A percentile compares a stretch with the other conserved stretches of the same genome.
These are phyloP conservation scores for Cladorrhinum sp. DNA, from an alignment of 2,329 filamentous ascomycete genomes.

Conservation along the genomic window DNA sequence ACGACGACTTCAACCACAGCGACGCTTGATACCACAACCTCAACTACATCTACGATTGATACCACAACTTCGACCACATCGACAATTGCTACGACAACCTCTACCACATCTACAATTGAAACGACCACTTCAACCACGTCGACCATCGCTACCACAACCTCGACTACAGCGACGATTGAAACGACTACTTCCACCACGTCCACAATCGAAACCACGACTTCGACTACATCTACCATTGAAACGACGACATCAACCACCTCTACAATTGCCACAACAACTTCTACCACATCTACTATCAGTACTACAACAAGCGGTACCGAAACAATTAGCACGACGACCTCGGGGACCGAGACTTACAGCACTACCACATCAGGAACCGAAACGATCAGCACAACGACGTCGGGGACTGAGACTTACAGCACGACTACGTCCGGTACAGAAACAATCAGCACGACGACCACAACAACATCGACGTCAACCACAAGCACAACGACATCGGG, in stretches of 20 bases:
- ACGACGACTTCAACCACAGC: neutral
- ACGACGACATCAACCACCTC: neutral
- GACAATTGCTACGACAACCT: neutral
- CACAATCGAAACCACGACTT: neutral
- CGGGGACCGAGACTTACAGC: neutral
- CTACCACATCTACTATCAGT: neutral
- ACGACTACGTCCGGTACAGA: neutral
- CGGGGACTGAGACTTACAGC: neutral
- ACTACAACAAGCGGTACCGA: neutral
- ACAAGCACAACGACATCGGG: neutral
- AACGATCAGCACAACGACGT: neutral
- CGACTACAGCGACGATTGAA: constrained; percentile 5
- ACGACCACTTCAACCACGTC: neutral
- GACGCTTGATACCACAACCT: neutral
- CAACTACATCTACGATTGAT: neutral
- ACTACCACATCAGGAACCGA: neutral
- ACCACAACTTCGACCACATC: neutral
- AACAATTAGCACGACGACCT: neutral
- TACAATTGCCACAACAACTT: neutral
- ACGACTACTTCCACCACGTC: constrained; percentile 2
- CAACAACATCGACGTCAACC: too few relatives aligned
- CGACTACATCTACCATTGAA: neutral
- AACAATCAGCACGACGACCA: neutral
- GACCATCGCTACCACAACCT: neutral
- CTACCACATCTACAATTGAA: neutral